Evolutionary conservation across 2,329 filamentous ascomycete genomes (phyloP).

Genomic region (Fusarium fujikuroi): DNA sequence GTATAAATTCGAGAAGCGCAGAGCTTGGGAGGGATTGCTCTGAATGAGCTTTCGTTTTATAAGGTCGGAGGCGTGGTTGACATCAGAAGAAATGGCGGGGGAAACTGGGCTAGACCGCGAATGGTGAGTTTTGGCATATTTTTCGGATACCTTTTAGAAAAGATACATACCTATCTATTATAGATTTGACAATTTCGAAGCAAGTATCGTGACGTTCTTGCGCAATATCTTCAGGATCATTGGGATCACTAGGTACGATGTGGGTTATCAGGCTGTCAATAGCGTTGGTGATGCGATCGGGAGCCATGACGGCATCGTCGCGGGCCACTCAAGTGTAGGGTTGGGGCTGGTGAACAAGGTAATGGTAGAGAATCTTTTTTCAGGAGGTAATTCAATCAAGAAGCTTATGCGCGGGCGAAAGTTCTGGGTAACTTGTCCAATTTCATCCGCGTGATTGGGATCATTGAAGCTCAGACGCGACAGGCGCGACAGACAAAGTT

Average conservation of each 20-base stretch:
- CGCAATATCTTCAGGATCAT: constrained; percentile 73
- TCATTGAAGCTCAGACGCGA: constrained; percentile 31
- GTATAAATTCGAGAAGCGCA: constrained; percentile 91
- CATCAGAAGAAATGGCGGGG: constrained; percentile 72
- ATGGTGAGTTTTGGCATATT: background rate
- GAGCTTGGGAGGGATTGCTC: constrained; percentile 79
- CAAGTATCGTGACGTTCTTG: constrained; percentile 75
- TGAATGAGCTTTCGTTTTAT: constrained; percentile 90
- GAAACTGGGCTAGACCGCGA: constrained; percentile 56
- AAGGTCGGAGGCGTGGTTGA: constrained; percentile 91
- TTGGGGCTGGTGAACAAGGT: background rate
- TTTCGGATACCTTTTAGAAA: background rate
- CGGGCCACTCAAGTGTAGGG: constrained; percentile 29
- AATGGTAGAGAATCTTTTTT: background rate
- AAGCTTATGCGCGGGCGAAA: background rate
- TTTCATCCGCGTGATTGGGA: constrained; percentile 11
- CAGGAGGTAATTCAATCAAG: background rate
- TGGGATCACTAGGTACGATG: constrained; percentile 72
- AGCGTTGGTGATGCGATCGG: constrained; percentile 79
- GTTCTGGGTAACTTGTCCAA: background rate
- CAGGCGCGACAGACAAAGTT: constrained; percentile 46
- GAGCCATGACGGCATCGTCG: constrained; percentile 66
- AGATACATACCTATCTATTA: constrained; percentile 60
- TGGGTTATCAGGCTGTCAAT: constrained; percentile 82
- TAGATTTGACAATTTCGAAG: constrained; percentile 62